These are phyloP conservation scores for Termitomyces sp. DNA, from an alignment of 1,284 basidiomycete genomes.

Conservation along the genomic window DNA sequence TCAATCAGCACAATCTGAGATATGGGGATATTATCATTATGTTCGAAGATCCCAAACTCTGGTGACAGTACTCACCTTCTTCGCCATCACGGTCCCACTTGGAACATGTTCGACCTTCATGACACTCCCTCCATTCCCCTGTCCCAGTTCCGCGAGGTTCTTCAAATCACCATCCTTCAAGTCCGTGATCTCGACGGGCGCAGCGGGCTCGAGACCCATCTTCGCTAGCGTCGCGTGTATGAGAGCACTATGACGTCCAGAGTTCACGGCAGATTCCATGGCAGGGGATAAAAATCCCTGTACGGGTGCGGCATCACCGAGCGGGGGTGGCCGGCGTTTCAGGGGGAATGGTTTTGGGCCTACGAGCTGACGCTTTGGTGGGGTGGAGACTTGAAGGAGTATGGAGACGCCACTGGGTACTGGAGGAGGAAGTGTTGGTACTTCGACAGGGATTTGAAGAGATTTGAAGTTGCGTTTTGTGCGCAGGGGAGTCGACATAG, in stretches of 20 bases:
- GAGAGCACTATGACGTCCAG: conserved; percentile 45
- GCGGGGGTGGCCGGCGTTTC: conserved; percentile 59
- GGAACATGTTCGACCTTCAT: conserved; percentile 93
- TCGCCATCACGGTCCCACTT: conserved; percentile 87
- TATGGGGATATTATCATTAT: background rate
- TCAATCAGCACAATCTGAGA: conserved; percentile 95
- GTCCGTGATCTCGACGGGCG: conserved; percentile 63
- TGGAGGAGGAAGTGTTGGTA: background rate
- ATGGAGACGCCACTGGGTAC: conserved; percentile 23
- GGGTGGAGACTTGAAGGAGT: conserved; percentile 12
- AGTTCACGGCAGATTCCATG: conserved; percentile 20
- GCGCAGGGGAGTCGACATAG: conserved; percentile 44
- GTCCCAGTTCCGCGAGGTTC: conserved; percentile 84
- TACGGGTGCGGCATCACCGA: conserved; percentile 44
- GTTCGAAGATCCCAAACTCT: too few relatives aligned
- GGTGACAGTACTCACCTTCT: conserved; percentile 63
- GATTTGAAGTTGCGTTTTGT: conserved; percentile 81
- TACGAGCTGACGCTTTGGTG: conserved; percentile 14
- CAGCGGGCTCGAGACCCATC: conserved; percentile 69
- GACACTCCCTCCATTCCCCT: conserved; percentile 98
- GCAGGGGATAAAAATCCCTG: conserved; percentile 20
- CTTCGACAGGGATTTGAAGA: conserved; percentile 56
- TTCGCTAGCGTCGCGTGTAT: conserved; percentile 72
- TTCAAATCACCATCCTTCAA: conserved; percentile 79
- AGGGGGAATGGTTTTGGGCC: conserved; percentile 32